These are phyloP conservation scores for Knoxia roxburghii DNA, from an alignment of 257 asterid genomes.

Conservation along the genomic window DNA sequence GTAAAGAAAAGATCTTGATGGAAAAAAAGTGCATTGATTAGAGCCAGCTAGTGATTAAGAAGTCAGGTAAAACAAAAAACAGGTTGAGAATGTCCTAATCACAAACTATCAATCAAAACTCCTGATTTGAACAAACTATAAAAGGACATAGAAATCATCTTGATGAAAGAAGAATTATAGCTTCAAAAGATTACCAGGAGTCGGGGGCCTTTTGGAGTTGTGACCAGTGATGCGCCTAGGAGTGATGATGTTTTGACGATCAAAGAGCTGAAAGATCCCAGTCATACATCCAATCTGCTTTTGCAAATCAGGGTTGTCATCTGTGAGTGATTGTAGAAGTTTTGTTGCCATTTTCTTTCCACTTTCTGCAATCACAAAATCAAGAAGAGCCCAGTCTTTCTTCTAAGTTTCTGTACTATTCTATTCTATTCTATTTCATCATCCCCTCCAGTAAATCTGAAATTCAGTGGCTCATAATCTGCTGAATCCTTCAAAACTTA, in stretches of 20 bases:
- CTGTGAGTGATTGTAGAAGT: conserved; percentile 72
- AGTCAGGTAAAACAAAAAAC: background rate
- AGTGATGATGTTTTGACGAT: conserved; percentile 54
- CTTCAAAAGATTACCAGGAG: conserved; percentile 43
- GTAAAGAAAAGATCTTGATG: background rate
- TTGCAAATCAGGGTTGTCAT: conserved; percentile 74
- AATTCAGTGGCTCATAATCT: conserved; percentile 6
- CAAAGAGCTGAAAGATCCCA: conserved; percentile 78
- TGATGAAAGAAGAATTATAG: background rate
- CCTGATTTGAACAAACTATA: conserved; percentile 4
- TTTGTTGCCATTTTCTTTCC: conserved; percentile 67
- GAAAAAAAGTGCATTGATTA: background rate
- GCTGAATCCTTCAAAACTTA: background rate
- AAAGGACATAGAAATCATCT: background rate
- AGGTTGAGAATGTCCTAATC: background rate
- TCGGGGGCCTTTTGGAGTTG: conserved; percentile 36
- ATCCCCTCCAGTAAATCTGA: background rate
- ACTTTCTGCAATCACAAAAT: conserved; percentile 15
- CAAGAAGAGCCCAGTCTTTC: background rate
- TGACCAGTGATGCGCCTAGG: conserved; percentile 46
- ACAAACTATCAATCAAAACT: background rate
- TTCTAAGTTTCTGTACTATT: conserved; percentile 5
- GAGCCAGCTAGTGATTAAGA: background rate
- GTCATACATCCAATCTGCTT: conserved; percentile 95
- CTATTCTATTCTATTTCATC: background rate